These are phyloP conservation scores for Onygena corvina DNA, from an alignment of 2,329 filamentous ascomycete species.

Conservation along the genomic window DNA sequence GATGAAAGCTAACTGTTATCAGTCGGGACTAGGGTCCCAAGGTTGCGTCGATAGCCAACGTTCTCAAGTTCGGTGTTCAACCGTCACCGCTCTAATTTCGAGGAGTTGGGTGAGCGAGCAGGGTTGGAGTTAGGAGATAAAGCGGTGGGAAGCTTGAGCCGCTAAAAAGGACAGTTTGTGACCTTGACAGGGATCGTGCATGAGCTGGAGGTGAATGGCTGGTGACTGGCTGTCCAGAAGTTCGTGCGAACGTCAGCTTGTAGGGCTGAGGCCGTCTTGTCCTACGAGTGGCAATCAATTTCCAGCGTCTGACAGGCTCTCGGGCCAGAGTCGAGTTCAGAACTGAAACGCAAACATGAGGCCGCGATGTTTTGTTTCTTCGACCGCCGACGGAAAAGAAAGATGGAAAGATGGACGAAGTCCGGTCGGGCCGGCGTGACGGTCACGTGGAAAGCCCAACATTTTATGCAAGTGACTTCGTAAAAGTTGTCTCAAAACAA, in stretches of 20 bases:
- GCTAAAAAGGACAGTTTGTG: background rate
- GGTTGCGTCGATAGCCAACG: no score
- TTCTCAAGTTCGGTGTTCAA: background rate
- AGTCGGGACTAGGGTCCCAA: background rate
- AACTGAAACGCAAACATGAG: no score
- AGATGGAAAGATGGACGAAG: background rate
- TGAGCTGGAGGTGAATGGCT: background rate
- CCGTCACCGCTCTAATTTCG: background rate
- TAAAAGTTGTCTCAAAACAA: no score
- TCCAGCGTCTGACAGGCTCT: background rate
- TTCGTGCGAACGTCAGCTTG: background rate
- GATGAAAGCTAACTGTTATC: conserved; percentile 2
- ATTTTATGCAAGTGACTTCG: no score
- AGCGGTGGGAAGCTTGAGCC: conserved; percentile 3
- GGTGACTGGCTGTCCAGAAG: background rate
- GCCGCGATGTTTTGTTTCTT: no score
- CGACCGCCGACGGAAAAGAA: background rate
- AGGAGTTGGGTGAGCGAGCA: background rate
- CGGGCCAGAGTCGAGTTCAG: no score
- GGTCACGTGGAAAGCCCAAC: background rate
- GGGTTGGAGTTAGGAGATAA: conserved; percentile 4
- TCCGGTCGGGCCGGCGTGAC: no score
- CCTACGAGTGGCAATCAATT: background rate
- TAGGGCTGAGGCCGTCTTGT: background rate
- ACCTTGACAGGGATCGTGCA: background rate